Evolutionary conservation across 1,139 yeast species (phyloP), one percentile per base, ranked within the genome.

Genomic region (Meyerozyma carpophila): DNA sequence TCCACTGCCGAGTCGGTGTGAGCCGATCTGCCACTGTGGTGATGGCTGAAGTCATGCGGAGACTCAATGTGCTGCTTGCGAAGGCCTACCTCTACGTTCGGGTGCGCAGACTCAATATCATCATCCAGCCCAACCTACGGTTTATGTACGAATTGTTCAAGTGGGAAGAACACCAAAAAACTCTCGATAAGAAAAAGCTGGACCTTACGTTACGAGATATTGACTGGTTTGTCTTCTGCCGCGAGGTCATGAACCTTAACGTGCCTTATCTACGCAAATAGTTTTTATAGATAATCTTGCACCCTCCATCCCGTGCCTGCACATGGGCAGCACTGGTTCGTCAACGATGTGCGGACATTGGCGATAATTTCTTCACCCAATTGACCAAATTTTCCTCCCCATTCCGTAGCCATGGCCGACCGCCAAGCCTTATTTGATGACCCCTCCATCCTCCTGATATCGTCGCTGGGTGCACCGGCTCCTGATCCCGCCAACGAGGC

Each of bases 191-290:
- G 26, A 21, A 14, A 5, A 25, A 20, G 13, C 26, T 10, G 26
- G 26, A 18, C 1, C 14, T 10, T 25, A 34, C 37, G 11, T 16
- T 21, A 24, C 66, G 95, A 32, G 90, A 83, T 50, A 83, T 88
- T 40, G 96, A 90, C 57, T 91, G 98, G 98, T 86, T 81, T 58
- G 74, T 86, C n/a, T 68, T 91, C 59, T 88, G 97, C 61, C 77
- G 95, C 39, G 95, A 90, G 55, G 87, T 91, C 47, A 81, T 84
- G 57, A 73, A 75, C 50, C 72, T 91, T 64, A 91, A 91, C 63
- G 73, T 75, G 51, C 86, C 84, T 1, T 83, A 81, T 53, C 52
- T 69, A 18, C 37, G 26, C 16, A 34, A 21, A 34, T 34, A 34
- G 37, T 16, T 16, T 16, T 14, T 34, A 34, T n/a, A 14, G 21